A percentile compares a stretch with the other conserved stretches of the same genome.
Conservation (phyloP, 2,329 filamentous ascomycete genomes). For the Aureobasidium sp. region DNA sequence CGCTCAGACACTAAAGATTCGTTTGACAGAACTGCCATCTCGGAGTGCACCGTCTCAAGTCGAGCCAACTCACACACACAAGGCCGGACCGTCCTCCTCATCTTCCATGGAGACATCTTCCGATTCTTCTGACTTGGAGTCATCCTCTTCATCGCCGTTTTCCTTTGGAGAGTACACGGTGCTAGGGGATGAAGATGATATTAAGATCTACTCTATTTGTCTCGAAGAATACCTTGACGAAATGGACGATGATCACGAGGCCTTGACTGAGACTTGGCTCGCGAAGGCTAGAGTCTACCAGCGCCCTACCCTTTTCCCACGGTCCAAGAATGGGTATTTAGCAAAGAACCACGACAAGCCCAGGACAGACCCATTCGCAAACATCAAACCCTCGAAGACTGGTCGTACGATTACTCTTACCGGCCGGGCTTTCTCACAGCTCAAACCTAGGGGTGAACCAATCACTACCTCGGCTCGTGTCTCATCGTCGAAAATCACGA, state of each 20-base stretch:
- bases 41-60: too few species aligned
- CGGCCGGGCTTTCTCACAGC: neutral
- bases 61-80: neutral
- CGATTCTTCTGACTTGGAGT: neutral
- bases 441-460: neutral
- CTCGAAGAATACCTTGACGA: constrained; percentile 6
- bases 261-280: constrained; percentile 13
- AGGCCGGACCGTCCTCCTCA: neutral
- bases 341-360: neutral
- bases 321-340: too few species aligned
- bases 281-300: constrained; percentile 10
- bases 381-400: neutral
- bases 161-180: neutral
- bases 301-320: neutral
- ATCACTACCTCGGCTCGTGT: neutral
- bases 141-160: neutral
- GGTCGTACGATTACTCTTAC: neutral
- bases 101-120: neutral
- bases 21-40: neutral
- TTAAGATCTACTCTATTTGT: neutral
- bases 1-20: neutral
- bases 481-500: neutral
- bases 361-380: neutral
- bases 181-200: neutral
- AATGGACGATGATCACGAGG: constrained; percentile 16